A percentile compares a stretch with the other conserved stretches of the same genome.
Evolutionary conservation across 805 yeast species (phyloP).

Genomic region (Candida sakaeoensis): DNA sequence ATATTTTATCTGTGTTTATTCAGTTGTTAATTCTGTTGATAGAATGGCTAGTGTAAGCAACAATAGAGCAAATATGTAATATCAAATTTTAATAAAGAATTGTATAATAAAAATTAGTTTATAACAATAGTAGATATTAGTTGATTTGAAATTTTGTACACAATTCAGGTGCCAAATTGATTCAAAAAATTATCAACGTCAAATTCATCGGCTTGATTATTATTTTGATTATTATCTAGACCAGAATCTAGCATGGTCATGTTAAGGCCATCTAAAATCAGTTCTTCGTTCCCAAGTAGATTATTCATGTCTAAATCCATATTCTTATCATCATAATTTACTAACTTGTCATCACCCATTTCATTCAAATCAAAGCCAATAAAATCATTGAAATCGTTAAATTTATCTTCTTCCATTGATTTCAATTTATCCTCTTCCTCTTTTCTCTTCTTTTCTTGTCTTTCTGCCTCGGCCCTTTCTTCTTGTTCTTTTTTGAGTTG

Average conservation of each 20-base stretch:
- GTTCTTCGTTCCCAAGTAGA: slow-evolving; percentile 35
- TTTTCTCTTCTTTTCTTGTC: slow-evolving; percentile 11
- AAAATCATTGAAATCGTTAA: slow-evolving; percentile 15
- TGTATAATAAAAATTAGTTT: too few relatives aligned
- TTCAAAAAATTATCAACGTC: slow-evolving; percentile 43
- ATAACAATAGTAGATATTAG: too few relatives aligned
- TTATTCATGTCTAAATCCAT: slow-evolving; percentile 24
- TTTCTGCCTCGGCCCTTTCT: slow-evolving; percentile 8
- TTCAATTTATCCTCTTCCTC: slow-evolving; percentile 9
- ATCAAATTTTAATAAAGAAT: too few relatives aligned
- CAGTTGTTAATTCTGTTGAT: too few relatives aligned
- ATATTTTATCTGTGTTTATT: too few relatives aligned
- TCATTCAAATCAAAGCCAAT: slow-evolving; percentile 15
- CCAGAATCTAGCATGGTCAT: slow-evolving; percentile 37
- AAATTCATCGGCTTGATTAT: slow-evolving; percentile 31
- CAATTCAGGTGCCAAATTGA: slow-evolving; percentile 37
- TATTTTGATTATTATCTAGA: slow-evolving; percentile 8
- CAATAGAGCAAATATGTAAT: too few relatives aligned
- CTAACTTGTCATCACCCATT: slow-evolving; percentile 3
- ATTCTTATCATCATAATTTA: slow-evolving; percentile 4
- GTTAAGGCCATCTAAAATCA: slow-evolving; percentile 40
- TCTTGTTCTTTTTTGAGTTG: slow-evolving; percentile 16
- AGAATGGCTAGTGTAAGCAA: too few relatives aligned
- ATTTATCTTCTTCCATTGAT: slow-evolving; percentile 9
- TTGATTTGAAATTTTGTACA: too few relatives aligned